Base-by-base conservation (phyloP, 306 rosid genomes). In the Vachellia pachyceras region DNA sequence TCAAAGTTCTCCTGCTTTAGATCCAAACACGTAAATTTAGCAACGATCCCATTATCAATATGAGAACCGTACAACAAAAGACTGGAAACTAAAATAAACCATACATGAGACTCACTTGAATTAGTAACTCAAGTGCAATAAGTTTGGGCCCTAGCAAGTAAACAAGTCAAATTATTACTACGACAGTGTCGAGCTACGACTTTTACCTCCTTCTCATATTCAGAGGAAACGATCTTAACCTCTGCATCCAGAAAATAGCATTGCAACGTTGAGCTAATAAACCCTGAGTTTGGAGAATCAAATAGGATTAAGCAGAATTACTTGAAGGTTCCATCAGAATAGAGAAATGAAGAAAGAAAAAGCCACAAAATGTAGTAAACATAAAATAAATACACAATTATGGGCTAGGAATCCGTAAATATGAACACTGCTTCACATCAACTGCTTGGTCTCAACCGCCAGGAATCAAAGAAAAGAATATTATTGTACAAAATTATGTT, bases 1-100 rank as follows among this genome's bases (percentile, higher is more conserved):
- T 90, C 86, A 95, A 95, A 95, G 84, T 92, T 92, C 89, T 89
- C 97, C 97, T 92, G 98, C 84, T 86, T 92, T 94, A 91, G 88
- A 92, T 85, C 82, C 90, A 90, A 92, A 91, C 73, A 86, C 60
- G 83, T 89, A 80, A 87, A 39, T 90, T 91, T 84, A 92, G 89
- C 73, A 79, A 83, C 58, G 69, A 82, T 35, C 29, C 50, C 72
- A 29, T 82, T 78, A 77, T 75, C 55, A 81, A 77, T 63, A 58
- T 40, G 1, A 74, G 8, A 76, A 50, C 42, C 4, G 15, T 10
- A 66, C 6, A 20, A 3, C 23, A 42, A 13, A 65, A 75, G 40
- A 13, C 23, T 14, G 39, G 61, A 67, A 64, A 37, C 58, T 68
- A 10, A 49, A 49, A 73, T 45, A 79, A 74, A 82, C 46, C 55